These are phyloP conservation scores for Linaria vulgaris DNA, from an alignment of 257 asterid species.

Conservation along the genomic window DNA sequence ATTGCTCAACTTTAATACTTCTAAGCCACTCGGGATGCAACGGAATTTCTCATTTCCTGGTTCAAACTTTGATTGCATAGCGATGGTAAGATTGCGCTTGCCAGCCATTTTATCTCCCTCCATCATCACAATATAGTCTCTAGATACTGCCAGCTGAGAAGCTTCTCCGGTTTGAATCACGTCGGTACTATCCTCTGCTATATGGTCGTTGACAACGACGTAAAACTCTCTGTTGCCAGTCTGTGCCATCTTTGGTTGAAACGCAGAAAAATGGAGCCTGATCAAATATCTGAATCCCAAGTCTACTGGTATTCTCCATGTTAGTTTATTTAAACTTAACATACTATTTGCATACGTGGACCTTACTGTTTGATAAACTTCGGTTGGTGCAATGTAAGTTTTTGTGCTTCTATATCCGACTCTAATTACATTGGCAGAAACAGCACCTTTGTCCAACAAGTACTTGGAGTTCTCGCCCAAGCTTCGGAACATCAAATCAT, in stretches of 20 bases:
- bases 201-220: constrained; percentile 48
- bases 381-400: constrained; percentile 32
- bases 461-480: constrained; percentile 52
- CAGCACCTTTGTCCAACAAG: constrained; percentile 38
- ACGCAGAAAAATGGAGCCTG: constrained; percentile 58
- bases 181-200: constrained; percentile 39
- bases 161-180: constrained; percentile 39
- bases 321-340: constrained; percentile 23
- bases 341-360: constrained; percentile 19
- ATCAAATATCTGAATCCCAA: constrained; percentile 63
- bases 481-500: constrained; percentile 56
- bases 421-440: constrained; percentile 29
- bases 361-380: constrained; percentile 52
- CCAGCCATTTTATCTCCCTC: constrained; percentile 56
- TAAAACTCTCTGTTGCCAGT: constrained; percentile 32
- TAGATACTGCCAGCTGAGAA: constrained; percentile 38
- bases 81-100: constrained; percentile 37
- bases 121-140: constrained; percentile 60
- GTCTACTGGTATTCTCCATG: constrained; percentile 58
- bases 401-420: constrained; percentile 24
- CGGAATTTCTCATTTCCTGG: too few relatives aligned
- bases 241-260: constrained; percentile 29
- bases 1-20: constrained; percentile 65
- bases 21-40: constrained; percentile 44
- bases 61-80: too few relatives aligned